Conservation (phyloP, 2,329 filamentous ascomycete genomes). For the Colletotrichum tanaceti region DNA sequence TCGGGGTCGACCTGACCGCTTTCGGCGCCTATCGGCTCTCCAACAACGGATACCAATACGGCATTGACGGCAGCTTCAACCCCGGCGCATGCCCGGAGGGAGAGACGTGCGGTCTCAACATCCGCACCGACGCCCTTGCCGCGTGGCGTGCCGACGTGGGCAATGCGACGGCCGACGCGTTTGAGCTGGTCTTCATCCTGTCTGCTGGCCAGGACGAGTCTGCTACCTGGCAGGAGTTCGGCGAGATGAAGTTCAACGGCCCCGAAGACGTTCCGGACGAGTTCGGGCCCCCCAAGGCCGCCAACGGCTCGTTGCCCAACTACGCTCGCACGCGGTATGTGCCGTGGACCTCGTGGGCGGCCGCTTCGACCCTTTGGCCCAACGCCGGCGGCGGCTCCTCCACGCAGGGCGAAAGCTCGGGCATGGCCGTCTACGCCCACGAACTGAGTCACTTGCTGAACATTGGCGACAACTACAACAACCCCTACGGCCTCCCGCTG, state of each 20-base stretch:
- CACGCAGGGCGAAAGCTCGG: constrained; percentile 64
- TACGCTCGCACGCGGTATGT: constrained; percentile 64
- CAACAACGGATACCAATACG: constrained; percentile 60
- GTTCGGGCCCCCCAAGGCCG: constrained; percentile 59
- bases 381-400: constrained; percentile 64
- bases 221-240: constrained; percentile 67
- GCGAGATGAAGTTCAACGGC: constrained; percentile 62
- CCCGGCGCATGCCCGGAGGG: constrained; percentile 57
- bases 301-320: constrained; percentile 53
- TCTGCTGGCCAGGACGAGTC: constrained; percentile 67
- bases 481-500: constrained; percentile 59
- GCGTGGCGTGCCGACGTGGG: constrained; percentile 65
- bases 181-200: constrained; percentile 65
- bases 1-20: constrained; percentile 63
- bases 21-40: constrained; percentile 65
- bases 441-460: constrained; percentile 63
- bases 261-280: constrained; percentile 60
- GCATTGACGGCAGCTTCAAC: constrained; percentile 62
- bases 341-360: constrained; percentile 64
- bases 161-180: constrained; percentile 58
- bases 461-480: constrained; percentile 68
- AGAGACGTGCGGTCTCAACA: constrained; percentile 57
- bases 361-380: constrained; percentile 64
- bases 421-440: constrained; percentile 65
- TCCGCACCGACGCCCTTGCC: constrained; percentile 61